phyloP scores from a whole-genome alignment of 2,329 filamentous ascomycete species.

The Fusarium siculi region DNA sequence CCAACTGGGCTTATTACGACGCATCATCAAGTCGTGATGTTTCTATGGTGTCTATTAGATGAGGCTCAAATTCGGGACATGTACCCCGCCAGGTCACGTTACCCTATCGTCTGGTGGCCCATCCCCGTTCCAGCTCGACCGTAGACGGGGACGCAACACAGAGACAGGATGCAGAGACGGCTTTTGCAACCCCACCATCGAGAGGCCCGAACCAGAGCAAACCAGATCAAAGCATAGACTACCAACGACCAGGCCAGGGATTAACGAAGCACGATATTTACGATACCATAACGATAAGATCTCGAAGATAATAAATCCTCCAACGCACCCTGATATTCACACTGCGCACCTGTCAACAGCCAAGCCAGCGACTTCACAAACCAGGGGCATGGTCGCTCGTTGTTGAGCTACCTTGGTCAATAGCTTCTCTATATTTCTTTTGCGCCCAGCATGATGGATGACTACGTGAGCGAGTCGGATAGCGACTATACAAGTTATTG shows the following conservation, averaged over 20 bases:
- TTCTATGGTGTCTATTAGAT: conserved; percentile 6
- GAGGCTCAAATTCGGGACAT: conserved; percentile 16
- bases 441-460: conserved; percentile 76
- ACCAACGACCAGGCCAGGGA: conserved; percentile 12
- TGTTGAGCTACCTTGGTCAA: conserved; percentile 37
- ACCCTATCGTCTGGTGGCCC: conserved; percentile 24
- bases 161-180: conserved; percentile 20
- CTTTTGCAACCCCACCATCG: conserved; percentile 38
- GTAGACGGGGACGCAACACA: conserved; percentile 12
- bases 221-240: conserved; percentile 13
- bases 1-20: neutral
- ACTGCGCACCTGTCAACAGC: conserved; percentile 22
- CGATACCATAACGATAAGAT: conserved; percentile 18
- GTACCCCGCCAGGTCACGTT: conserved; percentile 39
- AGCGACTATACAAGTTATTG: conserved; percentile 99
- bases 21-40: neutral
- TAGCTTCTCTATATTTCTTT: conserved; percentile 12
- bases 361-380: neutral
- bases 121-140: conserved; percentile 10
- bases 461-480: conserved; percentile 97
- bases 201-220: conserved; percentile 15
- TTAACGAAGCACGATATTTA: conserved; percentile 24
- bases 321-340: conserved; percentile 5
- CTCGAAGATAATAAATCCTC: conserved; percentile 1
- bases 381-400: conserved; percentile 46